Conservation (phyloP, 345 rosid genomes). For the Nephelium lappaceum region DNA sequence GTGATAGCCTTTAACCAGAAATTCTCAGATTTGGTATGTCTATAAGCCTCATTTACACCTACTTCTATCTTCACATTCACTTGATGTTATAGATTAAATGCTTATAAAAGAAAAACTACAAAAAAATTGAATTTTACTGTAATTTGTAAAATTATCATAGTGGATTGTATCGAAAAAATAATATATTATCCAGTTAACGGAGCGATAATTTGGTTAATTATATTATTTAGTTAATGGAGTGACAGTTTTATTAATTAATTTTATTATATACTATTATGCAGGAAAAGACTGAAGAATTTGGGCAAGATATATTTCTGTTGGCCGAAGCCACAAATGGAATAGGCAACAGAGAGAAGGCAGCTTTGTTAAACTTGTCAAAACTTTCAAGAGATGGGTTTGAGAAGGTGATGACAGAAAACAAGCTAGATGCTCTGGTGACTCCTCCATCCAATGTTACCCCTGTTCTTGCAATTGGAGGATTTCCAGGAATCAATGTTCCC, state of each 20-base stretch:
- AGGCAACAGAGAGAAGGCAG: conserved; percentile 20
- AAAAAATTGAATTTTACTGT: no score
- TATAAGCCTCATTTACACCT: no score
- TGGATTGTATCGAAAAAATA: no score
- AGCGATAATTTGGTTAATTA: no score
- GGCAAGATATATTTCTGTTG: conserved; percentile 24
- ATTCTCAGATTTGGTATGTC: conserved; percentile 41
- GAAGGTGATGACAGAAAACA: conserved; percentile 30
- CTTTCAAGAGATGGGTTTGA: conserved; percentile 27
- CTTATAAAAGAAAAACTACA: no score
- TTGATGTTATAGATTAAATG: no score
- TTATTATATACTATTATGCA: neutral
- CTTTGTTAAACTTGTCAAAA: conserved; percentile 3
- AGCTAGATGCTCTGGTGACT: conserved; percentile 38
- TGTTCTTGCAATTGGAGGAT: conserved; percentile 40
- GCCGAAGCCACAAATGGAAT: conserved; percentile 5
- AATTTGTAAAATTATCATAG: no score
- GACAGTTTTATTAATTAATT: no score
- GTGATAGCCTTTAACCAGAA: conserved; percentile 54
- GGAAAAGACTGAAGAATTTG: conserved; percentile 40
- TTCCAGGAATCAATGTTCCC: conserved; percentile 45
- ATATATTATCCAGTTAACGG: no score
- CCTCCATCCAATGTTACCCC: neutral
- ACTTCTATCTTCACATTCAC: no score
- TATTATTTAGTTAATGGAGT: neutral